Evolutionary conservation across 1,284 basidiomycete genomes (phyloP), one percentile per base, ranked within the genome.

Genomic region (Cryptococcus maquisensis): DNA sequence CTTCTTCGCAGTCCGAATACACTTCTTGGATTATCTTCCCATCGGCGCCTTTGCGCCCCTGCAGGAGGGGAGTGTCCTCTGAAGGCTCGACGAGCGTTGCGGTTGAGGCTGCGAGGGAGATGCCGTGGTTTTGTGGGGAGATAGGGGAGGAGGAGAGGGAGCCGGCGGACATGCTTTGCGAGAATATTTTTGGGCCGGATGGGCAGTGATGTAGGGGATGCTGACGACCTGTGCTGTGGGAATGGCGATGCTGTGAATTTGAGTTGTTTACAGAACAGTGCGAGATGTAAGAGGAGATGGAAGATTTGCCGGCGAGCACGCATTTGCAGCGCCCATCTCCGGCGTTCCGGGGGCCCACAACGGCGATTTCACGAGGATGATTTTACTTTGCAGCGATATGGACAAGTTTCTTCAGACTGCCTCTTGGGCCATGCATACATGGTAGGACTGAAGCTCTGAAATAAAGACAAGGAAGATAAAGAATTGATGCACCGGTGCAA

Each of bases 21-120:
- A 35, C 32, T 38, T 47, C 46, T 36, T 38, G 32, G 20, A 10
- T 18, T 18, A 21, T n/a, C 4, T 40, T 40, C 12, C 39, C n/a
- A 13, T n/a, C n/a, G 39, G 8, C 15, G 20, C 20, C 10, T 40
- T 45, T 12, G 16, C 4, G 12, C 5, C 28, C 44, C 8, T 45
- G 20, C 4, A 57, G 26, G 8, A 57, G 46, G n/a, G 48, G 47
- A 9, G 51, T 53, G 9, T 51, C 42, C 28, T 57, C 55, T 9
- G 44, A 23, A 32, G 44, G 44, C 24, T 53, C 51, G 28, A 53
- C 52, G 26, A 57, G 44, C 4, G 55, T 57, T 6, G 55, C 21
- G 20, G 55, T 46, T 7, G 55, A 57, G 4, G 55, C 43, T n/a
- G 55, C 49, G 28, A 52, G 38, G 6, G 51, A 50, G n/a, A 50